phyloP scores from a whole-genome alignment of 2,329 filamentous ascomycete genomes.

The Nothophaeocryptopus gaeumannii region DNA sequence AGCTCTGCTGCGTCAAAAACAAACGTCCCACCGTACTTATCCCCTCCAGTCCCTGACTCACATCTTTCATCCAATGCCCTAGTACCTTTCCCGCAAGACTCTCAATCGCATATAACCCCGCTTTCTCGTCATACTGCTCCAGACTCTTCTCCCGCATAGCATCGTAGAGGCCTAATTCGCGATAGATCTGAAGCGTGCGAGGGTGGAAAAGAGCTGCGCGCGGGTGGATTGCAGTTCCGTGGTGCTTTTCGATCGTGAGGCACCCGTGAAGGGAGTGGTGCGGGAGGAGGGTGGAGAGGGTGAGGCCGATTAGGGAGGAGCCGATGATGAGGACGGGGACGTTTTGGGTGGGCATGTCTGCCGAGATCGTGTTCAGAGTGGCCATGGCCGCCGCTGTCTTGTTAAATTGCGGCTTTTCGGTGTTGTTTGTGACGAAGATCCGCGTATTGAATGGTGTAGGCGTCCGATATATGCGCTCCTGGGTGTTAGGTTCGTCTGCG shows the following conservation, averaged over 20 bases:
- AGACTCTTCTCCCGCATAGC: slow-evolving; percentile 18
- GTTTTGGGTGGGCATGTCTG: not conserved
- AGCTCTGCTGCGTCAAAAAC: slow-evolving; percentile 28
- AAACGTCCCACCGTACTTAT: slow-evolving; percentile 20
- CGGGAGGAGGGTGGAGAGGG: slow-evolving; percentile 23
- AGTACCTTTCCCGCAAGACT: slow-evolving; percentile 22
- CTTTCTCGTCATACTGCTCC: slow-evolving; percentile 25
- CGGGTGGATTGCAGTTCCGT: slow-evolving; percentile 27
- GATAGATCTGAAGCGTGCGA: slow-evolving; percentile 25
- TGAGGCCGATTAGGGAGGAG: slow-evolving; percentile 25
- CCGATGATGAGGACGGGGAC: slow-evolving; percentile 26
- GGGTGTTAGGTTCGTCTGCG: no score
- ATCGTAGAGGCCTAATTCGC: slow-evolving; percentile 26
- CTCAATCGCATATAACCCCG: slow-evolving; percentile 23
- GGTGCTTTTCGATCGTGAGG: slow-evolving; percentile 24
- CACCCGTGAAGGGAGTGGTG: slow-evolving; percentile 21
- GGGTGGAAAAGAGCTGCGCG: slow-evolving; percentile 25
- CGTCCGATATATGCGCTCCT: no score
- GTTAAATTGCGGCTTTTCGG: no score
- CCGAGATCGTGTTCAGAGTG: no score
- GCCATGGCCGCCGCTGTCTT: no score
- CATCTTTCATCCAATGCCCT: slow-evolving; percentile 21
- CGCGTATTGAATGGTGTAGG: no score
- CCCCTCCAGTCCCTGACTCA: slow-evolving; percentile 23
- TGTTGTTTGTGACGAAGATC: no score